Conservation (phyloP, 2,329 filamentous ascomycete genomes). For the Botrytis tulipae region DNA sequence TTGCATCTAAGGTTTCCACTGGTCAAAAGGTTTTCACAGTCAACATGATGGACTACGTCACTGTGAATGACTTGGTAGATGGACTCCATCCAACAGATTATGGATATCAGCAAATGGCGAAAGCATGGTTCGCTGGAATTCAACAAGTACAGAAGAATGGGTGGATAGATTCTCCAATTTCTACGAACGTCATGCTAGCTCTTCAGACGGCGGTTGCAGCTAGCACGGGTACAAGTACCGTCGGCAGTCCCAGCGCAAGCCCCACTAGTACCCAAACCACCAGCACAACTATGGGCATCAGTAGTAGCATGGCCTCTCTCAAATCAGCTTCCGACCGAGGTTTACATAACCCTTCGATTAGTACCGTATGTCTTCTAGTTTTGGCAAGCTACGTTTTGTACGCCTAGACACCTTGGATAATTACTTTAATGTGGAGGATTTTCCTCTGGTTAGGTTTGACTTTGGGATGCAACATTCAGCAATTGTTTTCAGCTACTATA, state of each 20-base stretch:
- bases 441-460: too few relatives aligned
- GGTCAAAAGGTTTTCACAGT: slow-evolving; percentile 22
- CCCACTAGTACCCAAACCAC: not conserved
- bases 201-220: not conserved
- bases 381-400: not conserved
- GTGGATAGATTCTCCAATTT: slow-evolving; percentile 10
- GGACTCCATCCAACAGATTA: slow-evolving; percentile 29
- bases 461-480: not conserved
- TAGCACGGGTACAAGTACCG: not conserved
- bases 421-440: not conserved
- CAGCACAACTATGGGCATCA: not conserved
- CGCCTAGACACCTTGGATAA: not conserved
- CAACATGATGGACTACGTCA: slow-evolving; percentile 24
- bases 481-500: not conserved
- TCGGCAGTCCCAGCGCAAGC: not conserved
- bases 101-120: slow-evolving; percentile 28
- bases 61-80: slow-evolving; percentile 20
- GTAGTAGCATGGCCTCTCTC: not conserved
- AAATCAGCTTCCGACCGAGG: not conserved
- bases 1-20: slow-evolving; percentile 13
- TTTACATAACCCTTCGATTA: too few relatives aligned
- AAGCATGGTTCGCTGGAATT: slow-evolving; percentile 23
- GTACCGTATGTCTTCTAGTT: not conserved
- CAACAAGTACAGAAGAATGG: slow-evolving; percentile 12
- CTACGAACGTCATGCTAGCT: not conserved